phyloP scores from a whole-genome alignment of 2,329 filamentous ascomycete genomes.

The Elsinoe australis region DNA sequence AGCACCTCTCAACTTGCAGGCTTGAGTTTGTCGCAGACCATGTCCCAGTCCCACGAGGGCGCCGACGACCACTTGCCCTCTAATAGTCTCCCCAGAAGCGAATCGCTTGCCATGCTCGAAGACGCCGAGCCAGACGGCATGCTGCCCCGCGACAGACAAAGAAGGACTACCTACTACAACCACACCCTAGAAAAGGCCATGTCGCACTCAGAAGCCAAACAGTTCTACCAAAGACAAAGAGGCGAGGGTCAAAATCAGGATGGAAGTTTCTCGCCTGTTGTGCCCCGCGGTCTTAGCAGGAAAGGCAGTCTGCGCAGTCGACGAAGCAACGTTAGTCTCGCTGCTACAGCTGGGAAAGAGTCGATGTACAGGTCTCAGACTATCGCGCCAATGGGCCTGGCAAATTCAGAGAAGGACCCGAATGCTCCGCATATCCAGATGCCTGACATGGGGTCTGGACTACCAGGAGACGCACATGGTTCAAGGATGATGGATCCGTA shows the following conservation, averaged over 20 bases:
- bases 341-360: conserved; percentile 19
- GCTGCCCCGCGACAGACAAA: conserved; percentile 46
- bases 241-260: conserved; percentile 42
- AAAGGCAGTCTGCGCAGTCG: conserved; percentile 38
- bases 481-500: too few species aligned
- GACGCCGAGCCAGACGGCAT: conserved; percentile 28
- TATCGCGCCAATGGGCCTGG: conserved; percentile 31
- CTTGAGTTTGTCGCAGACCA: conserved; percentile 8
- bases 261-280: conserved; percentile 29
- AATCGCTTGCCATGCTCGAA: conserved; percentile 14
- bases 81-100: not conserved
- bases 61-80: not conserved
- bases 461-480: too few species aligned
- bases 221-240: conserved; percentile 89
- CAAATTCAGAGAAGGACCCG: conserved; percentile 29
- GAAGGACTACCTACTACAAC: conserved; percentile 83
- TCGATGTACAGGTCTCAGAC: conserved; percentile 24
- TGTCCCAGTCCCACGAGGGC: not conserved
- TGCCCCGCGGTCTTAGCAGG: conserved; percentile 31
- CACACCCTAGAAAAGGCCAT: conserved; percentile 89
- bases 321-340: conserved; percentile 28
- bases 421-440: conserved; percentile 27
- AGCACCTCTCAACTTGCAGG: conserved; percentile 14
- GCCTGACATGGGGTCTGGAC: conserved; percentile 22
- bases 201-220: conserved; percentile 87